phyloP scores from a whole-genome alignment of 768 basidiomycete species.

The Cubamyces sp. region DNA sequence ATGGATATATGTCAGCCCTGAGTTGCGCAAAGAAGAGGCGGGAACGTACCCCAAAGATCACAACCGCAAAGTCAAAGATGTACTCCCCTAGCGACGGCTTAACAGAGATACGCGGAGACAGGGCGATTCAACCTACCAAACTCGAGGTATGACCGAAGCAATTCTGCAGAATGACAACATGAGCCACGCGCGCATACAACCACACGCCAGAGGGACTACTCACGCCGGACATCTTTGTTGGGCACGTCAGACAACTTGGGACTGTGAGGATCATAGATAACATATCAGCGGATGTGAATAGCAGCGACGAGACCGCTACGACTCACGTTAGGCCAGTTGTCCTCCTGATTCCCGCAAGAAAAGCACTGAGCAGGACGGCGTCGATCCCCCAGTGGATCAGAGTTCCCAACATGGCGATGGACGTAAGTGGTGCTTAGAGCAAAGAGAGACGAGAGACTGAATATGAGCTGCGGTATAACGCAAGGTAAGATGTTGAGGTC shows the following conservation, averaged over 20 bases:
- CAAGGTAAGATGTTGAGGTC: no score
- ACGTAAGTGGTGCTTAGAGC: background rate
- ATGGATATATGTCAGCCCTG: background rate
- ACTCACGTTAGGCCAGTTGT: conserved; percentile 86
- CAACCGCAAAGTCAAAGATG: conserved; percentile 83
- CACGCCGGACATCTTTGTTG: conserved; percentile 89
- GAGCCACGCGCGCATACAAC: background rate
- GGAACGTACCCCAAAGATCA: conserved; percentile 73
- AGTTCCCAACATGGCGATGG: conserved; percentile 62
- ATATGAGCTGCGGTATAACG: no score
- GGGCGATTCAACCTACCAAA: conserved; percentile 51
- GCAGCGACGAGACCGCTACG: background rate
- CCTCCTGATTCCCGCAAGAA: conserved; percentile 84
- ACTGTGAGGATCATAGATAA: conserved; percentile 40
- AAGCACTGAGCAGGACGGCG: conserved; percentile 75
- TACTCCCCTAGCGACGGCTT: conserved; percentile 68
- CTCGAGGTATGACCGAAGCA: conserved; percentile 80
- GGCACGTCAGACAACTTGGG: conserved; percentile 76
- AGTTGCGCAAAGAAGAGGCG: conserved; percentile 4
- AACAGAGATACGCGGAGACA: background rate
- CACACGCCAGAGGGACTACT: conserved; percentile 37
- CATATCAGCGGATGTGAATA: background rate
- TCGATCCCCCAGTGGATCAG: conserved; percentile 77
- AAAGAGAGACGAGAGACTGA: background rate
- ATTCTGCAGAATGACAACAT: conserved; percentile 48